Evolutionary conservation across 106 monocot species (phyloP), one percentile per base, ranked within the genome.

Genomic region (Posidonia australis): DNA sequence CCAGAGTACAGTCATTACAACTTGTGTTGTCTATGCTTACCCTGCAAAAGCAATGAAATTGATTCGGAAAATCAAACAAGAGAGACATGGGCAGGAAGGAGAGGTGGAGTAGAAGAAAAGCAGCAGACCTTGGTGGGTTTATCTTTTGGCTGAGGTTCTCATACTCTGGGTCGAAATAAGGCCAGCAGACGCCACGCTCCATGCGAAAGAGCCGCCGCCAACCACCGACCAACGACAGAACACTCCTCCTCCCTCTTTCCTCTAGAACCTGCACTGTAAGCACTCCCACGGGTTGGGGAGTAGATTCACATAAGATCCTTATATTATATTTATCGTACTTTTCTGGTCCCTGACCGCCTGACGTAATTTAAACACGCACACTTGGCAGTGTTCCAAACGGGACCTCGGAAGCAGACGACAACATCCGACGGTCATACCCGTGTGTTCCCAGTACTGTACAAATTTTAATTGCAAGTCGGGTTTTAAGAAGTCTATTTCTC

Each of bases 161-260:
- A 62, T 93, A 93, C 41, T 93, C 93, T 13, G 93, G 93, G 72
- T 93, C 93, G 26, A 93, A 93, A 63, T 93, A 89, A 52, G 93
- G 89, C 81, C 79, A 72, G 44, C 51, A 68, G 12, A 68, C 68
- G 41, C 58, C 57, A 48, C 58, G 31, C 32, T 74, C 74, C 74
- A 74, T 74, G 29, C 58, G 21, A 49, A 25, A 44, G 22, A 68
- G 42, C 17, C 46, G 4, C 44, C 42, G 41, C 18, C 61, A 12
- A 27, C 16, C 24, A 26, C 25, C 45, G 13, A 27, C 16, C 24
- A 26, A 10, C 45, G 13, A 46, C 9, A 17, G 13, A 10, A 1
- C 26, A 44, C 46, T 9, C 13, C 46, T 46, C 24, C 22, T 27
- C 6, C 25, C 13, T 17, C 46, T 46, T 46, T 10, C 42, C 42